phyloP scores from a whole-genome alignment of 2,329 filamentous ascomycete genomes.

The Didymellaceae sp. region DNA sequence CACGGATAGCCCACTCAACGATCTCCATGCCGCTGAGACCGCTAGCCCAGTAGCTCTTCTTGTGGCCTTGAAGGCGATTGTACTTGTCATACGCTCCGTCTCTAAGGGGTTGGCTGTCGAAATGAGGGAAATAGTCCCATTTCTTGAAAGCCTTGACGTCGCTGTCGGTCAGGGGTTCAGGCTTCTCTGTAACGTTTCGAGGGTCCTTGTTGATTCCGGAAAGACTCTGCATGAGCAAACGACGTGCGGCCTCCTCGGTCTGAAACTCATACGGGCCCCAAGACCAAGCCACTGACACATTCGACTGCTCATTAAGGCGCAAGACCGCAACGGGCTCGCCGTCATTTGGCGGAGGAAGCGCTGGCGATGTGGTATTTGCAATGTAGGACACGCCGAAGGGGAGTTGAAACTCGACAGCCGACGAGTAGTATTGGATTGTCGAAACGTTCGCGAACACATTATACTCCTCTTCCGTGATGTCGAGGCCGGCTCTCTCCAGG shows the following conservation, averaged over 20 bases:
- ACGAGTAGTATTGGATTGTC: constrained; percentile 47
- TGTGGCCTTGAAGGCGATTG: constrained; percentile 45
- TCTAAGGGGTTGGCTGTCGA: constrained; percentile 35
- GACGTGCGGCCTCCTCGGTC: constrained; percentile 33
- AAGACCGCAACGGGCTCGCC: constrained; percentile 46
- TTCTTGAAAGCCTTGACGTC: constrained; percentile 46
- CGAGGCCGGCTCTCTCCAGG: constrained; percentile 41
- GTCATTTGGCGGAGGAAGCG: constrained; percentile 41
- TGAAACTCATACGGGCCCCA: constrained; percentile 47
- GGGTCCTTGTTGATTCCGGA: constrained; percentile 47
- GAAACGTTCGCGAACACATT: constrained; percentile 41
- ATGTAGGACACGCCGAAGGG: constrained; percentile 48
- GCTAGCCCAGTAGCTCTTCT: constrained; percentile 48
- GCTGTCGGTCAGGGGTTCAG: constrained; percentile 25
- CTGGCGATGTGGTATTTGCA: constrained; percentile 29
- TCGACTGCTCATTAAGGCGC: constrained; percentile 36
- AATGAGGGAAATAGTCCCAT: constrained; percentile 51
- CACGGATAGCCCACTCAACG: constrained; percentile 47
- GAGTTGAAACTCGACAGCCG: constrained; percentile 41
- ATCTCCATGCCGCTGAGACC: constrained; percentile 48
- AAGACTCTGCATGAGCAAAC: constrained; percentile 40
- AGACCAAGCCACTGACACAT: constrained; percentile 46
- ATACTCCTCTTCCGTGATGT: constrained; percentile 43
- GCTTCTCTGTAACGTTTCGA: constrained; percentile 34
- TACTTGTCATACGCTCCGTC: constrained; percentile 40